These are phyloP conservation scores for Endoconidiophora laricicola DNA, from an alignment of 2,329 filamentous ascomycete species.

Conservation along the genomic window DNA sequence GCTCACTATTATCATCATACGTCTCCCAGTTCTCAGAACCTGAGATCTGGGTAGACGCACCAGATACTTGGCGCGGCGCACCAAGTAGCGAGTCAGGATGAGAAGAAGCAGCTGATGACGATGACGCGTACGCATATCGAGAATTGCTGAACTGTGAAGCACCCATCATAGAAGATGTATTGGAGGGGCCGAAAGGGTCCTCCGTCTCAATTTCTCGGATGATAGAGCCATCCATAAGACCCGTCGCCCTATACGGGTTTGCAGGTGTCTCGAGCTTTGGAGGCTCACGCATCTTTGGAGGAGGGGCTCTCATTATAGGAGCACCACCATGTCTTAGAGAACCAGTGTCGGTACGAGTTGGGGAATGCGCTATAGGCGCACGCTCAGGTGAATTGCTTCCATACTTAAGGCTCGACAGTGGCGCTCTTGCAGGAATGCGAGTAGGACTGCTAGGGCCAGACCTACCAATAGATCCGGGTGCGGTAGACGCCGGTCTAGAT, in stretches of 20 bases:
- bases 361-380: conserved; percentile 18
- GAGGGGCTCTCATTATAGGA: conserved; percentile 46
- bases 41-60: conserved; percentile 50
- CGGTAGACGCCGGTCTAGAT: conserved; percentile 17
- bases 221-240: conserved; percentile 28
- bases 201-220: conserved; percentile 53
- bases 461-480: conserved; percentile 4
- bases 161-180: neutral
- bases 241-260: conserved; percentile 29
- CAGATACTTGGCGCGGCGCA: conserved; percentile 41
- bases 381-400: conserved; percentile 73
- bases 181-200: conserved; percentile 42
- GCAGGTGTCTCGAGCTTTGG: conserved; percentile 33
- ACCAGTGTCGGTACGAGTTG: conserved; percentile 14
- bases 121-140: conserved; percentile 26
- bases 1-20: conserved; percentile 70
- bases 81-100: conserved; percentile 9
- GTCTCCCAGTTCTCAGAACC: conserved; percentile 97
- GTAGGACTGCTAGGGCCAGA: conserved; percentile 35
- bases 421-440: conserved; percentile 52
- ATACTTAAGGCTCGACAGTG: conserved; percentile 51
- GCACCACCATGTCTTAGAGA: conserved; percentile 36
- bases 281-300: conserved; percentile 78
- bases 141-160: conserved; percentile 19
- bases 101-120: conserved; percentile 17